phyloP scores from a whole-genome alignment of 257 asterid species.

The Ligustrum vulgare region DNA sequence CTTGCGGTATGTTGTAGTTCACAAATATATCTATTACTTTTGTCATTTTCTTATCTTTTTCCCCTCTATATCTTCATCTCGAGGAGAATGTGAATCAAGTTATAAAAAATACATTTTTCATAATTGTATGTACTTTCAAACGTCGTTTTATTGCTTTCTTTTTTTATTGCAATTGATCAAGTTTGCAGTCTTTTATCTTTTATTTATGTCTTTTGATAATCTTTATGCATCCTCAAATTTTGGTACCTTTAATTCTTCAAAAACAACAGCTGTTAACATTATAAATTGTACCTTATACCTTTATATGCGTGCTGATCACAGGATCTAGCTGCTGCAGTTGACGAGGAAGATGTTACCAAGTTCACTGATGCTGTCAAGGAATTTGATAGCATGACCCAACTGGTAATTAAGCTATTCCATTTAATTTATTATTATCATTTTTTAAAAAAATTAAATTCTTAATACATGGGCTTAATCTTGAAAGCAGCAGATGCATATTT shows the following conservation, averaged over 20 bases:
- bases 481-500: not conserved
- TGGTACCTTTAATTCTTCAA: constrained; percentile 1
- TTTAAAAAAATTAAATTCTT: no score
- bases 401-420: constrained; percentile 34
- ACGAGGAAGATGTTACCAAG: constrained; percentile 55
- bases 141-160: not conserved
- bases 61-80: no score
- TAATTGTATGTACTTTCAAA: not conserved
- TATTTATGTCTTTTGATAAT: constrained; percentile 2
- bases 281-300: constrained; percentile 1
- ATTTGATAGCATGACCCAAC: constrained; percentile 55
- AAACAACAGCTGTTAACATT: not conserved
- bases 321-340: constrained; percentile 54
- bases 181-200: not conserved
- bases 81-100: not conserved
- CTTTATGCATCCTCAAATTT: constrained; percentile 3
- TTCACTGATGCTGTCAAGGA: constrained; percentile 56
- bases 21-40: constrained; percentile 1
- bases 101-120: not conserved
- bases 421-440: not conserved
- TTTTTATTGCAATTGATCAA: constrained; percentile 1
- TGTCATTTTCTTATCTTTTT: not conserved
- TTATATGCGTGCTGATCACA: constrained; percentile 24
- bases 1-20: constrained; percentile 42
- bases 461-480: not conserved